Percentiles rank a stretch among this genome's conserved stretches.
Evolutionary conservation across 306 rosid species (phyloP).

Genomic region (Argentina anserina): DNA sequence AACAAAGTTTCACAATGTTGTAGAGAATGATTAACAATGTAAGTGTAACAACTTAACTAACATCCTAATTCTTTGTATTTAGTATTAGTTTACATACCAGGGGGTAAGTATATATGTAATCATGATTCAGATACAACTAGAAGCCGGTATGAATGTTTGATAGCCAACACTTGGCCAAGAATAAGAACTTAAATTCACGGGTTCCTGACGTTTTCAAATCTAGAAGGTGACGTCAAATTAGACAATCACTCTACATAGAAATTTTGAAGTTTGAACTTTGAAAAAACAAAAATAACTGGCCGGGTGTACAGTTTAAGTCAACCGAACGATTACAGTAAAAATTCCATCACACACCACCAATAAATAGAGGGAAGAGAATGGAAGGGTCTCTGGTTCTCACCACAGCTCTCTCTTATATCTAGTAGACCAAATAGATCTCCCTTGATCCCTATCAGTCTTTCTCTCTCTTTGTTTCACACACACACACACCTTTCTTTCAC

Average conservation of each 20-base stretch:
- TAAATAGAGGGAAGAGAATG: constrained; percentile 21
- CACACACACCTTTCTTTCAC: constrained; percentile 53
- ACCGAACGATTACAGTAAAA: neutral
- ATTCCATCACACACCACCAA: neutral
- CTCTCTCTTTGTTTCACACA: constrained; percentile 30
- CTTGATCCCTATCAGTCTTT: constrained; percentile 20
- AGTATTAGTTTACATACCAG: neutral
- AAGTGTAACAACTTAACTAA: neutral
- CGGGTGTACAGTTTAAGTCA: neutral
- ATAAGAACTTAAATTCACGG: neutral
- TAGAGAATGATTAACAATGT: no score
- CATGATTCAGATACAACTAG: no score
- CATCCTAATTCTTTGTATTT: neutral
- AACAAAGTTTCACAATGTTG: no score
- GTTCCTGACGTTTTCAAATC: neutral
- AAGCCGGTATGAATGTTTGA: neutral
- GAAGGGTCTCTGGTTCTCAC: constrained; percentile 13
- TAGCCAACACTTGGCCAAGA: neutral
- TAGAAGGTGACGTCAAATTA: neutral
- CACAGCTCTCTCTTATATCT: constrained; percentile 40
- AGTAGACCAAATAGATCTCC: constrained; percentile 41
- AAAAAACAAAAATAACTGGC: neutral
- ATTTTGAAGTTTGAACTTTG: neutral
- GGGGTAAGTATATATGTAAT: neutral
- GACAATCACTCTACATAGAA: neutral